phyloP scores from a whole-genome alignment of 495 filamentous ascomycete genomes.

The Podospora didyma region DNA sequence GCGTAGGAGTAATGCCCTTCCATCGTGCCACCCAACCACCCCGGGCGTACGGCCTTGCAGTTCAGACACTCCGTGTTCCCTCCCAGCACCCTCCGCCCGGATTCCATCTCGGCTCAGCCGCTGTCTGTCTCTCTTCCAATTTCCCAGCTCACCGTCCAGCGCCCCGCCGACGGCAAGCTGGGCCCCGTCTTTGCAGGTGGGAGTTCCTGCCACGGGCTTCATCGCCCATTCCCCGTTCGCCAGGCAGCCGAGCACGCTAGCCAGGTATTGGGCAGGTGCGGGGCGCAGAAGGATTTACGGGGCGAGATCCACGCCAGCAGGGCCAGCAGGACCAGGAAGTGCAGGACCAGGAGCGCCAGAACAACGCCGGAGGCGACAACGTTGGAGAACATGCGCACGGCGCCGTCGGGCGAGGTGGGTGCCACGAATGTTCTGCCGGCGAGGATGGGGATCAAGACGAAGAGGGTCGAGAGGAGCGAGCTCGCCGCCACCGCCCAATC shows the following conservation, averaged over 20 bases:
- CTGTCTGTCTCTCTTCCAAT: too few relatives aligned
- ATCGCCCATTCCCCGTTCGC: constrained; percentile 67
- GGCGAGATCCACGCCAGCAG: constrained; percentile 58
- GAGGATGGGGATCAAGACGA: constrained; percentile 66
- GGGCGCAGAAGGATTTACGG: constrained; percentile 54
- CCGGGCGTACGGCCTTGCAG: too few relatives aligned
- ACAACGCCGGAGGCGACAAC: constrained; percentile 67
- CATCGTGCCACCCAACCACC: too few relatives aligned
- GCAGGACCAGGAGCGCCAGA: constrained; percentile 62
- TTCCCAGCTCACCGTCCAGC: too few relatives aligned
- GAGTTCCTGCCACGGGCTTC: too few relatives aligned
- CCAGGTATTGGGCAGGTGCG: constrained; percentile 66
- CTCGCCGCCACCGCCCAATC: constrained; percentile 71
- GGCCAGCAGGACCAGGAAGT: constrained; percentile 46
- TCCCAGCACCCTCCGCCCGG: too few relatives aligned
- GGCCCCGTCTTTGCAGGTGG: too few relatives aligned
- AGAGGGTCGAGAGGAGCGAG: constrained; percentile 60
- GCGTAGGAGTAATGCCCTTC: too few relatives aligned
- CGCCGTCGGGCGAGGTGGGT: constrained; percentile 53
- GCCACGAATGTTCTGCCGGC: constrained; percentile 80
- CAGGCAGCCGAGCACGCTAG: constrained; percentile 72
- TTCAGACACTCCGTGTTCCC: too few relatives aligned
- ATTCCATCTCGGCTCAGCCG: too few relatives aligned
- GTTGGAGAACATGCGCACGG: constrained; percentile 64
- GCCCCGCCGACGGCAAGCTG: too few relatives aligned